Conservation (phyloP, 768 basidiomycete genomes). For the Amylocystis lapponica region DNA sequence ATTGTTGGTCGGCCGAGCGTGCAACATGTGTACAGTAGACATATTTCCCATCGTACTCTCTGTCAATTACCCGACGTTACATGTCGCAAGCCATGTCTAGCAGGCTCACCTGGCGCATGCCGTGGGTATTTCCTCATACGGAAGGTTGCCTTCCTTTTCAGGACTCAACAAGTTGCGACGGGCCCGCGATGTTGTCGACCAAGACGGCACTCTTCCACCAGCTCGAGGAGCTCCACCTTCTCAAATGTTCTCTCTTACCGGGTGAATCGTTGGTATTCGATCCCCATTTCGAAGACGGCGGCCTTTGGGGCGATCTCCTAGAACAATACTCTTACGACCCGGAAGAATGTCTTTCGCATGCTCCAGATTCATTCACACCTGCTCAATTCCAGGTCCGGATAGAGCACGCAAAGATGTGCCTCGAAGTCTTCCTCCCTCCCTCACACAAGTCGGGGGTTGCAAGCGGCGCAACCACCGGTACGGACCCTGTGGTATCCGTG, state of each 20-base stretch:
- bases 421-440: slow-evolving; percentile 32
- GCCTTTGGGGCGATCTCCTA: slow-evolving; percentile 26
- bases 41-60: too few relatives aligned
- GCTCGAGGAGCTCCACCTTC: slow-evolving; percentile 52
- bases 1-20: too few relatives aligned
- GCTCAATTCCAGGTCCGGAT: slow-evolving; percentile 32
- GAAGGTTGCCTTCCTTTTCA: too few relatives aligned
- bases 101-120: too few relatives aligned
- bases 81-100: too few relatives aligned
- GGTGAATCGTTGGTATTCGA: slow-evolving; percentile 45
- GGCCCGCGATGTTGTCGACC: slow-evolving; percentile 2
- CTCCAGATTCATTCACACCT: slow-evolving; percentile 20
- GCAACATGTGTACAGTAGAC: too few relatives aligned
- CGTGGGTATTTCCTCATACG: too few relatives aligned
- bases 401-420: slow-evolving; percentile 23
- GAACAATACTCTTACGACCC: slow-evolving; percentile 15
- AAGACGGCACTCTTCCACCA: slow-evolving; percentile 13
- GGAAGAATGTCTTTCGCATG: slow-evolving; percentile 12
- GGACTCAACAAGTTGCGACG: too few relatives aligned
- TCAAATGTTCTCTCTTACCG: slow-evolving; percentile 58
- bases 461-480: slow-evolving; percentile 5
- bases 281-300: slow-evolving; percentile 29
- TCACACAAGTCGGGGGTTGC: background rate
- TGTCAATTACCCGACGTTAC: too few relatives aligned
- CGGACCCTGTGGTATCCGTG: slow-evolving; percentile 29